phyloP scores from a whole-genome alignment of 768 basidiomycete species.

The Hericium alpestre region DNA sequence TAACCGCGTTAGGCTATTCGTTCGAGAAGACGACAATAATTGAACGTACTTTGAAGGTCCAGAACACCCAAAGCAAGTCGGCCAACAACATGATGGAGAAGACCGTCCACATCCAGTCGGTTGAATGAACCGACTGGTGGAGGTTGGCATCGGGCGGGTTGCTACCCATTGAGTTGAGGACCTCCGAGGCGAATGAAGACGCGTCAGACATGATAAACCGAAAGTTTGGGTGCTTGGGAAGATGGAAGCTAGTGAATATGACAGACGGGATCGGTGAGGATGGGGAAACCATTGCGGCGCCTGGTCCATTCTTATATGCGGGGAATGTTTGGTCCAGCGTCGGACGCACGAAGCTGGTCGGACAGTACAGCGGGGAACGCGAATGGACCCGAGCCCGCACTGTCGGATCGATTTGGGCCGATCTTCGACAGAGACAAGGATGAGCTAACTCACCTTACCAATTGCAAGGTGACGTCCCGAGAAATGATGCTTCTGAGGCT shows the following conservation, averaged over 20 bases:
- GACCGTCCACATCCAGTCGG: constrained; percentile 46
- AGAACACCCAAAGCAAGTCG: constrained; percentile 27
- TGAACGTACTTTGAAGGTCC: constrained; percentile 24
- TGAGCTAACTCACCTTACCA: too few relatives aligned
- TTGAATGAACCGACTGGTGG: constrained; percentile 34
- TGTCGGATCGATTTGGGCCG: background rate
- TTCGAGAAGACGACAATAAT: background rate
- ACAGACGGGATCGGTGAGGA: background rate
- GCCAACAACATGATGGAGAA: constrained; percentile 38
- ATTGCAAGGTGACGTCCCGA: too few relatives aligned
- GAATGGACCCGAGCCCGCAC: background rate
- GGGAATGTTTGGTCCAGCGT: background rate
- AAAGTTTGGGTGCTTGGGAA: background rate
- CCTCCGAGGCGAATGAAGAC: background rate
- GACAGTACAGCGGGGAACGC: background rate
- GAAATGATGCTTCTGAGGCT: too few relatives aligned
- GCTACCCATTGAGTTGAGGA: background rate
- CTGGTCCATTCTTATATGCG: background rate
- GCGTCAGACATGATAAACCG: background rate
- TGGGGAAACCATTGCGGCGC: background rate
- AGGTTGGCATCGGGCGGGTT: constrained; percentile 23
- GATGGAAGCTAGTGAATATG: background rate
- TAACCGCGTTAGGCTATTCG: background rate
- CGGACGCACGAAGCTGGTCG: background rate
- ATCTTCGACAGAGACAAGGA: too few relatives aligned